Evolutionary conservation across 129 eudicot species (phyloP).

Genomic region (Centella asiatica): DNA sequence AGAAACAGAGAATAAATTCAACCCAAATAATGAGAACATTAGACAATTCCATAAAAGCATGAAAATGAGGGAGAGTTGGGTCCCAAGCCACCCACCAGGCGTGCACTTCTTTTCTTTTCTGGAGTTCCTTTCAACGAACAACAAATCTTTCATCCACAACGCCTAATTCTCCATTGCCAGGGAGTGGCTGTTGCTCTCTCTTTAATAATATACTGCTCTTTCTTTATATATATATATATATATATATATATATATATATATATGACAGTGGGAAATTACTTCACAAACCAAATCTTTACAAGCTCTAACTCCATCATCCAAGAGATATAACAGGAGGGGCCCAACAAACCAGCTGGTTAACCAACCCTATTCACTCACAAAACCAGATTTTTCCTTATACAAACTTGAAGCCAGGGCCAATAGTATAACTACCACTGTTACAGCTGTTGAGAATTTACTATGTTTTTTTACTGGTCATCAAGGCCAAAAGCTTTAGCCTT

Average conservation of each 20-base stretch:
- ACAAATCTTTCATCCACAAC: slow-evolving; percentile 25
- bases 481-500: slow-evolving; percentile 64
- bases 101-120: slow-evolving; percentile 19
- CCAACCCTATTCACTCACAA: neutral
- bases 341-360: neutral
- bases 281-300: slow-evolving; percentile 11
- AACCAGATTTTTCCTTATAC: neutral
- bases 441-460: neutral
- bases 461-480: slow-evolving; percentile 26
- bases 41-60: slow-evolving; percentile 2
- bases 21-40: slow-evolving; percentile 15
- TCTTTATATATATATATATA: slow-evolving; percentile 16
- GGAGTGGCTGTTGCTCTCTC: slow-evolving; percentile 13
- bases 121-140: neutral
- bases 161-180: slow-evolving; percentile 8
- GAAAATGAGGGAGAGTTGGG: slow-evolving; percentile 31
- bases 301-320: slow-evolving; percentile 7
- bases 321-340: slow-evolving; percentile 9
- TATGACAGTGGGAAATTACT: neutral
- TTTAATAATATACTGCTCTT: too few species aligned
- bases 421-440: neutral
- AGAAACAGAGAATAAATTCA: slow-evolving; percentile 9
- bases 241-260: too few species aligned
- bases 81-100: slow-evolving; percentile 31
- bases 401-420: slow-evolving; percentile 9